These are phyloP conservation scores for Tolypocladium inflatum DNA, from an alignment of 2,329 filamentous ascomycete genomes.

Conservation along the genomic window DNA sequence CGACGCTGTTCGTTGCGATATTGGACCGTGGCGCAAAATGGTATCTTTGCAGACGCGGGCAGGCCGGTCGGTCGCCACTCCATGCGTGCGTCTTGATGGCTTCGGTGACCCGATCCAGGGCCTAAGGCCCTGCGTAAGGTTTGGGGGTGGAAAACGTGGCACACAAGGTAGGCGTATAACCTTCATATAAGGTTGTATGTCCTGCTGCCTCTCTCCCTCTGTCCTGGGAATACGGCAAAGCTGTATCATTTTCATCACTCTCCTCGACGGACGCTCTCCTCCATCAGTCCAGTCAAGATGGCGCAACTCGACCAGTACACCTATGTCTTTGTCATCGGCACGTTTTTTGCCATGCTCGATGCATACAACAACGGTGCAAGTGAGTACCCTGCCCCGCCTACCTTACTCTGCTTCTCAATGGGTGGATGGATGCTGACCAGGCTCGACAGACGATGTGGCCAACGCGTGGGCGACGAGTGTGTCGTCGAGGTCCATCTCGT, in stretches of 20 bases:
- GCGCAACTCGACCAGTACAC: slow-evolving; percentile 48
- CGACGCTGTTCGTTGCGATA: background rate
- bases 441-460: slow-evolving; percentile 61
- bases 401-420: background rate
- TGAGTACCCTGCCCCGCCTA: slow-evolving; percentile 30
- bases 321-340: slow-evolving; percentile 69
- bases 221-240: background rate
- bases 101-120: background rate
- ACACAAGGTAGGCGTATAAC: background rate
- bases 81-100: background rate
- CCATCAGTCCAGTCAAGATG: slow-evolving; percentile 30
- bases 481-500: slow-evolving; percentile 66
- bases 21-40: background rate
- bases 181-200: background rate
- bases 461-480: slow-evolving; percentile 69
- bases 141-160: background rate
- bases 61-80: background rate
- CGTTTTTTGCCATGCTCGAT: slow-evolving; percentile 65
- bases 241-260: background rate
- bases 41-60: background rate
- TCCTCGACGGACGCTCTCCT: background rate
- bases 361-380: slow-evolving; percentile 73
- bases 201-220: background rate
- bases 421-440: slow-evolving; percentile 4
- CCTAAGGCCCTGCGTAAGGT: background rate